These are phyloP conservation scores for Xerocomellus intermedius DNA, from an alignment of 768 basidiomycete species.

Conservation along the genomic window DNA sequence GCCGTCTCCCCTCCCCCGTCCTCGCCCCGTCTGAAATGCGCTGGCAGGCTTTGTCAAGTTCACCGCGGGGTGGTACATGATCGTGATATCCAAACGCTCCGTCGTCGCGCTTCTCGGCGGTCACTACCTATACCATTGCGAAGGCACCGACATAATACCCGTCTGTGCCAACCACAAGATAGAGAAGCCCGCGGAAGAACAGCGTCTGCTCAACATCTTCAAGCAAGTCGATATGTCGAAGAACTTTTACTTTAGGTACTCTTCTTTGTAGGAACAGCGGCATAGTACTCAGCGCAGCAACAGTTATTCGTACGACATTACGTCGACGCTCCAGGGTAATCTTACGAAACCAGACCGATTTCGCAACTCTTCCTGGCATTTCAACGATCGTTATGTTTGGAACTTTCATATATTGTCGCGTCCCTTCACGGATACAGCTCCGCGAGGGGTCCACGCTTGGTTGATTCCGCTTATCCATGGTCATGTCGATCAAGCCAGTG, in stretches of 20 bases:
- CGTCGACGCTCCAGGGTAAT: conserved; percentile 93
- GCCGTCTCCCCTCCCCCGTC: conserved; percentile 9
- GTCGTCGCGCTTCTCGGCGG: conserved; percentile 93
- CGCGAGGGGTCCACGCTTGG: conserved; percentile 67
- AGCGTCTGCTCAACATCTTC: conserved; percentile 84
- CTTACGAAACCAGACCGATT: conserved; percentile 59
- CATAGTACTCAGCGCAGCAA: background rate
- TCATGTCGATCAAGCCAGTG: conserved; percentile 97
- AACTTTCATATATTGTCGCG: conserved; percentile 83
- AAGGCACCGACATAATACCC: conserved; percentile 81
- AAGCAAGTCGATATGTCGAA: conserved; percentile 98
- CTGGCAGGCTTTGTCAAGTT: conserved; percentile 82
- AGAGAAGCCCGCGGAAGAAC: conserved; percentile 87
- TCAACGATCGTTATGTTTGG: conserved; percentile 92
- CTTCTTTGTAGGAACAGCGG: background rate
- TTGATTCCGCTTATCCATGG: conserved; percentile 90
- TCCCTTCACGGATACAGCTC: conserved; percentile 51
- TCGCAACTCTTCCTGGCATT: conserved; percentile 52
- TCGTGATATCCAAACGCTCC: conserved; percentile 84
- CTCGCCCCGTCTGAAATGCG: background rate
- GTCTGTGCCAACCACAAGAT: conserved; percentile 77
- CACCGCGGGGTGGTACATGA: conserved; percentile 95
- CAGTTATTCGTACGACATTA: conserved; percentile 95
- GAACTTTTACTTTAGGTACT: conserved; percentile 96
- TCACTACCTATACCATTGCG: conserved; percentile 95